A percentile compares a stretch with the other conserved stretches of the same genome.
Conservation (phyloP, 1,284 basidiomycete species). For the Ustilago vetiveriae region DNA sequence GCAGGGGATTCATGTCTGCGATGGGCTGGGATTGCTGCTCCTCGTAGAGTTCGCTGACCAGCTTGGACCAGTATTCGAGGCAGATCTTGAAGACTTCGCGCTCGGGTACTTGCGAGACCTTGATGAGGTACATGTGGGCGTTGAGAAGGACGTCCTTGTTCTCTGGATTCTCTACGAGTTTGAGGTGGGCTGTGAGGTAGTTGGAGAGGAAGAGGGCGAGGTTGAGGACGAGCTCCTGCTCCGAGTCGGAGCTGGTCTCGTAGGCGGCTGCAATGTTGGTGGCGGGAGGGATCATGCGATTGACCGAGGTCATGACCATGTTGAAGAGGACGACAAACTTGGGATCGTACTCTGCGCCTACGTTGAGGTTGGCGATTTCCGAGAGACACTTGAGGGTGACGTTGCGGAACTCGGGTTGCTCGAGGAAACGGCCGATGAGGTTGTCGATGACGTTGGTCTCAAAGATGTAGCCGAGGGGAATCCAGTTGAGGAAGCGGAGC, state of each 20-base stretch:
- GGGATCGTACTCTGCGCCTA: slow-evolving; percentile 96
- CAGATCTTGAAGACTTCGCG: slow-evolving; percentile 99
- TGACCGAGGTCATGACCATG: slow-evolving; percentile 69
- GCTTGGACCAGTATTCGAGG: slow-evolving; percentile 97
- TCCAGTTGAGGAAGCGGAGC: slow-evolving; percentile 98
- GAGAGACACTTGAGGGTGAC: slow-evolving; percentile 96
- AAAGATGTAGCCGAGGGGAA: slow-evolving; percentile 98
- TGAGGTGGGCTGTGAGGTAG: slow-evolving; percentile 85
- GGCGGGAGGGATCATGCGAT: slow-evolving; percentile 73
- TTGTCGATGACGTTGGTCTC: slow-evolving; percentile 98
- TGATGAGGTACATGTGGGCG: slow-evolving; percentile 96
- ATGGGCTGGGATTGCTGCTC: slow-evolving; percentile 93
- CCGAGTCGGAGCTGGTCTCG: slow-evolving; percentile 86
- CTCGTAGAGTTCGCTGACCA: slow-evolving; percentile 95
- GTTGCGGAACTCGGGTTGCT: slow-evolving; percentile 96
- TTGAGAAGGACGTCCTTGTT: slow-evolving; percentile 85
- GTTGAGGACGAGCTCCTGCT: slow-evolving; percentile 97
- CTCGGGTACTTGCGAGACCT: slow-evolving; percentile 97
- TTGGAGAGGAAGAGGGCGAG: slow-evolving; percentile 96
- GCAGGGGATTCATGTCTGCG: slow-evolving; percentile 89
- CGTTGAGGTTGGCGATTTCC: slow-evolving; percentile 85
- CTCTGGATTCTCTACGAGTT: slow-evolving; percentile 87
- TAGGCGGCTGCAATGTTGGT: slow-evolving; percentile 88
- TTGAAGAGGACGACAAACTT: slow-evolving; percentile 98
- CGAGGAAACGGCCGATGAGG: slow-evolving; percentile 89